Evolutionary conservation across 768 basidiomycete species (phyloP).

Genomic region (Tulasnella sp.): DNA sequence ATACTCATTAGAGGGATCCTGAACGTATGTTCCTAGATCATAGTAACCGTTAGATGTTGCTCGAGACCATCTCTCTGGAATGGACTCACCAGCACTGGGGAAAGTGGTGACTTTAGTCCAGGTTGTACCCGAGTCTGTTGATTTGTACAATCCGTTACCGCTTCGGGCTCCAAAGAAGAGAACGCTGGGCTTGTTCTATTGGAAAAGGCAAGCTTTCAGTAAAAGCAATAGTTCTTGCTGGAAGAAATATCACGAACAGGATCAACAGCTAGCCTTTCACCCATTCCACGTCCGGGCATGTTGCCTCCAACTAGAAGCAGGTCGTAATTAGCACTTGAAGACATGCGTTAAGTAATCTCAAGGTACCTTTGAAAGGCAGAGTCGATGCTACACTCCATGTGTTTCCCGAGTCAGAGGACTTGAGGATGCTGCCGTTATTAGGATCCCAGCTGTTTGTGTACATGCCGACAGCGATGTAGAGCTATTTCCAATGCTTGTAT

Average conservation of each 20-base stretch:
- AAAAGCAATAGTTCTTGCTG: too few species aligned
- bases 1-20: constrained; percentile 25
- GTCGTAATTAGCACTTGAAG: neutral
- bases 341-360: neutral
- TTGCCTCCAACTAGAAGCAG: constrained; percentile 41
- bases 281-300: constrained; percentile 42
- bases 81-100: constrained; percentile 44
- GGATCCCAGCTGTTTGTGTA: constrained; percentile 39
- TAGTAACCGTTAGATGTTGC: constrained; percentile 28
- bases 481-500: constrained; percentile 39
- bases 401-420: constrained; percentile 44
- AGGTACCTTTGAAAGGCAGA: constrained; percentile 42
- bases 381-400: constrained; percentile 36
- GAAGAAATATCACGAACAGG: too few species aligned
- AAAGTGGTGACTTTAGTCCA: constrained; percentile 51
- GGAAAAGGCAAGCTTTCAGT: too few species aligned
- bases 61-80: too few species aligned
- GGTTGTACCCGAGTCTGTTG: constrained; percentile 42
- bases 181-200: constrained; percentile 46
- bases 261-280: constrained; percentile 46
- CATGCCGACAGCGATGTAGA: constrained; percentile 18
- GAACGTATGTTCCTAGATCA: constrained; percentile 43
- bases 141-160: constrained; percentile 56
- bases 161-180: constrained; percentile 51
- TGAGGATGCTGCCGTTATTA: constrained; percentile 48